These are phyloP conservation scores for Pyrenophora tritici-repentis DNA, from an alignment of 2,329 filamentous ascomycete genomes.

Conservation along the genomic window DNA sequence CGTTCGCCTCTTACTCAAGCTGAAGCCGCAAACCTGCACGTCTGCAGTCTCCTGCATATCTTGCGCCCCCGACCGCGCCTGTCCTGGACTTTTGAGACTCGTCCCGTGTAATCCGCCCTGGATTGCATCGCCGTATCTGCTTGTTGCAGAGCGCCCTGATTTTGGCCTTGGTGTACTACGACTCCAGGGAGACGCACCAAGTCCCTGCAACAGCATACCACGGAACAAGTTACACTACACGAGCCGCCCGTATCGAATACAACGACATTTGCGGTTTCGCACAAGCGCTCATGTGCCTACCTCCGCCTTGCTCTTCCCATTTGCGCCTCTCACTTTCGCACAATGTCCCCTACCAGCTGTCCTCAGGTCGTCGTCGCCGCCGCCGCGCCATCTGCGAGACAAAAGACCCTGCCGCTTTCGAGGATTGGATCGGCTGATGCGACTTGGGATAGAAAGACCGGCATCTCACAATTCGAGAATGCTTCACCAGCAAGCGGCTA, in stretches of 20 bases:
- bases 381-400: conserved; percentile 42
- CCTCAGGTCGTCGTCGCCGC: conserved; percentile 38
- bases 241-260: conserved; percentile 5
- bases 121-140: conserved; percentile 21
- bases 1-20: conserved; percentile 20
- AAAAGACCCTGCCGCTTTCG: conserved; percentile 40
- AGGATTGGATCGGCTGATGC: conserved; percentile 43
- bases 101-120: conserved; percentile 14
- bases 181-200: conserved; percentile 23
- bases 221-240: conserved; percentile 23
- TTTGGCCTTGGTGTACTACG: conserved; percentile 22
- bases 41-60: conserved; percentile 22
- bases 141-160: conserved; percentile 10
- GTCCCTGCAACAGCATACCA: conserved; percentile 20
- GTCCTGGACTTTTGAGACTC: conserved; percentile 7
- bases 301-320: conserved; percentile 41
- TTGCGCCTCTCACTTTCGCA: conserved; percentile 45
- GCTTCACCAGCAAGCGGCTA: conserved; percentile 20
- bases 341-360: conserved; percentile 42
- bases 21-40: conserved; percentile 15
- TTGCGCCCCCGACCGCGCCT: conserved; percentile 11
- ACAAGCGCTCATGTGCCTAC: conserved; percentile 46
- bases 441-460: conserved; percentile 20
- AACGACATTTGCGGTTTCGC: conserved; percentile 29
- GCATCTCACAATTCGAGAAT: conserved; percentile 4